phyloP scores from a whole-genome alignment of 768 basidiomycete genomes.

The Podaxis pistillaris region DNA sequence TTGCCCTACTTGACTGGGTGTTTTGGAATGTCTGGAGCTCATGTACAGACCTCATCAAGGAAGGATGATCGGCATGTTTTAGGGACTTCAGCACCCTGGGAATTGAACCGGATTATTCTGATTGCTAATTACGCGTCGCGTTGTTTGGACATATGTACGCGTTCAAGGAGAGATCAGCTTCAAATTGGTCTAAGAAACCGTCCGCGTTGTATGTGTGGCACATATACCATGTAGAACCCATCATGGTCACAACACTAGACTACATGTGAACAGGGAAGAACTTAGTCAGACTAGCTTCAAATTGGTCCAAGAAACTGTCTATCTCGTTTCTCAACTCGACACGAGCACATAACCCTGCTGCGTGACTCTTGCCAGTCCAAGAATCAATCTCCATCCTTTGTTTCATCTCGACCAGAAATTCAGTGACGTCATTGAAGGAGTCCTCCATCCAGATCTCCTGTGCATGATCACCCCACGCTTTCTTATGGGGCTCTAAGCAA shows the following conservation, averaged over 20 bases:
- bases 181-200: background rate
- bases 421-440: background rate
- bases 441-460: background rate
- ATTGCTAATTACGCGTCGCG: slow-evolving; percentile 13
- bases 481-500: background rate
- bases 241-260: background rate
- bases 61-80: background rate
- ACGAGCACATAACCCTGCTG: background rate
- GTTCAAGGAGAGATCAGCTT: background rate
- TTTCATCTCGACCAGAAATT: background rate
- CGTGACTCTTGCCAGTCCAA: background rate
- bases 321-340: background rate
- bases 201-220: no score
- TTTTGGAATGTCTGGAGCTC: background rate
- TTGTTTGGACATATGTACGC: slow-evolving; percentile 10
- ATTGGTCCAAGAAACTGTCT: background rate
- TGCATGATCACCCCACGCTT: background rate
- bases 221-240: no score
- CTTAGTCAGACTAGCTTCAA: background rate
- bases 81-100: background rate
- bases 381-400: background rate
- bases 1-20: background rate
- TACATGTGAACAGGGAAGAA: background rate
- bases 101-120: background rate
- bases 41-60: background rate